These are phyloP conservation scores for Barnettozyma populi DNA, from an alignment of 805 yeast genomes.

Conservation along the genomic window DNA sequence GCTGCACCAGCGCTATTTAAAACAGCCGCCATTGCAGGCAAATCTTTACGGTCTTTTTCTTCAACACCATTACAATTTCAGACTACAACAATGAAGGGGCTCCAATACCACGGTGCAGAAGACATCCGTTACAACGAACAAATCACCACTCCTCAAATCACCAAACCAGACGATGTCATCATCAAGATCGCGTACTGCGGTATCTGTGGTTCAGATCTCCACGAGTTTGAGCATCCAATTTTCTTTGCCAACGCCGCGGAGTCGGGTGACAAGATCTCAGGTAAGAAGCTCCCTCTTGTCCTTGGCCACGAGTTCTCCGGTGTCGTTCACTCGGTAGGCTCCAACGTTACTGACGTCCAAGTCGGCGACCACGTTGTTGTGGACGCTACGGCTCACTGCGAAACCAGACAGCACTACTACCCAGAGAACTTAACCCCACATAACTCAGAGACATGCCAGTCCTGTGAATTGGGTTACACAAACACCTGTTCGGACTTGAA, in stretches of 20 bases:
- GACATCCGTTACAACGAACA: constrained; percentile 31
- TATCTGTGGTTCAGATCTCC: constrained; percentile 55
- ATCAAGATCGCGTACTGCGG: constrained; percentile 47
- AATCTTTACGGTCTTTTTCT: neutral
- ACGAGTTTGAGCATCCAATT: constrained; percentile 57
- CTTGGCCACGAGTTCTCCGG: constrained; percentile 63
- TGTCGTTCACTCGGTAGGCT: constrained; percentile 48
- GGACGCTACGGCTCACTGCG: constrained; percentile 42
- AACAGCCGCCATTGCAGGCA: neutral
- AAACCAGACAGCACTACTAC: constrained; percentile 30
- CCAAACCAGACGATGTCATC: constrained; percentile 37
- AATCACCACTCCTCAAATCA: constrained; percentile 32
- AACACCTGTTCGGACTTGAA: constrained; percentile 41
- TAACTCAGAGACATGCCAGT: constrained; percentile 33
- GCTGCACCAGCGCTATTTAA: neutral
- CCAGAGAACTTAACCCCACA: constrained; percentile 7
- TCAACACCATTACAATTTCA: neutral
- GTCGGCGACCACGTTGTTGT: constrained; percentile 55
- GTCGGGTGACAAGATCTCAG: constrained; percentile 24
- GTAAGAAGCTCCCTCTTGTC: constrained; percentile 46
- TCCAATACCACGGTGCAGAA: constrained; percentile 35
- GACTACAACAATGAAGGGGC: constrained; percentile 32
- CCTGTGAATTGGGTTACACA: constrained; percentile 38
- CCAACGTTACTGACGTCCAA: constrained; percentile 41
- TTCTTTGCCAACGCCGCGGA: constrained; percentile 47